A percentile compares a stretch with the other conserved stretches of the same genome.
Conservation (phyloP, 495 filamentous ascomycete genomes). For the Terfezia boudieri region DNA sequence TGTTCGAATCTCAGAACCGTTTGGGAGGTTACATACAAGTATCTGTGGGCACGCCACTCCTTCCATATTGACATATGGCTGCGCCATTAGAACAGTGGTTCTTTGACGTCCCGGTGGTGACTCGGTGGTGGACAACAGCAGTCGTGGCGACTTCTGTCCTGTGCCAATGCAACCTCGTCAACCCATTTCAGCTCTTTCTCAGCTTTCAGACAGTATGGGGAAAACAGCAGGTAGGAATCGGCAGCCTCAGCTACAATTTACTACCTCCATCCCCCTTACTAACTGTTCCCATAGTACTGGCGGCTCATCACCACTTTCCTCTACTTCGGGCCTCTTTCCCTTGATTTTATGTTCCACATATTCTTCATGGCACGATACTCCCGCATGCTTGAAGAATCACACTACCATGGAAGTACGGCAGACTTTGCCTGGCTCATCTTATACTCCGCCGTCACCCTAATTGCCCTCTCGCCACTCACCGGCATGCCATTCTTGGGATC, state of each 20-base stretch:
- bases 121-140: slow-evolving; percentile 86
- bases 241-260: not conserved
- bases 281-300: slow-evolving; percentile 54
- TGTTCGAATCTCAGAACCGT: no score
- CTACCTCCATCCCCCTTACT: not conserved
- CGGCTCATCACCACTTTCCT: slow-evolving; percentile 82
- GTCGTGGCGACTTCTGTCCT: slow-evolving; percentile 72
- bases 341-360: slow-evolving; percentile 94
- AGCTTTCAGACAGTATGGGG: no score
- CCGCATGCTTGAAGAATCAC: slow-evolving; percentile 81
- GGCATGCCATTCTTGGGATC: slow-evolving; percentile 82
- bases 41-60: no score
- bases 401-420: slow-evolving; percentile 49
- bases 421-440: slow-evolving; percentile 86
- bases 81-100: slow-evolving; percentile 83
- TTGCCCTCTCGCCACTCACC: slow-evolving; percentile 58
- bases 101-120: slow-evolving; percentile 91
- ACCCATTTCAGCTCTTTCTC: slow-evolving; percentile 88
- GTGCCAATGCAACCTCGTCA: slow-evolving; percentile 78
- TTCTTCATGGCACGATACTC: slow-evolving; percentile 97
- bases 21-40: no score
- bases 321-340: slow-evolving; percentile 83
- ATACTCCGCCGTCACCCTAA: slow-evolving; percentile 55
- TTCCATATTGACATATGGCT: slow-evolving; percentile 5
- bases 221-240: slow-evolving; percentile 48